Evolutionary conservation across 768 basidiomycete species (phyloP), one percentile per base, ranked within the genome.

Genomic region (Lactarius pseudohatsudake): DNA sequence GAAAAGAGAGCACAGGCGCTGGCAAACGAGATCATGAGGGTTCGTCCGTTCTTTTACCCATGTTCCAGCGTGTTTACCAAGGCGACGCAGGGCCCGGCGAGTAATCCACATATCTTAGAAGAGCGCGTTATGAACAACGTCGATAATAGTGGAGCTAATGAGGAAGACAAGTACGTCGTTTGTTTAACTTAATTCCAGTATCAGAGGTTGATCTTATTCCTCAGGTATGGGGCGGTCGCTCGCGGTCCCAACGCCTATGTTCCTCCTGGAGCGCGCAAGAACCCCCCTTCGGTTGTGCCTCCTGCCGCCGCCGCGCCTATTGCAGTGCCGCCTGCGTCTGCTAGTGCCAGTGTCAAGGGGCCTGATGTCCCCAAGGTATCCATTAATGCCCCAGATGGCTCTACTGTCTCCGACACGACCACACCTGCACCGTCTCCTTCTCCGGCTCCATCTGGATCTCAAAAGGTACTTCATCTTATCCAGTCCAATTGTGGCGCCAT

Each of bases 181-280:
- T 45, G 40, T 28, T 28, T 8, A 74, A 28, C 57, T 28, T 28
- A 54, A 20, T 40, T 67, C 45, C 69, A 59, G 54, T 67, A 59
- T 61, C 26, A 13, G 50, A 4, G 26, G 22, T 53, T 59, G 66
- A 67, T 76, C 66, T 75, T 57, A 66, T 54, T 64, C 50, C 58
- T 62, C 74, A 97, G 95, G 77, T 98, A 94, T 75, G 91, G 92
- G 64, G 95, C 94, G 32, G 97, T 98, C 36, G 88, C 91, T 59
- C 90, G 97, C 64, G 84, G 88, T 38, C 82, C 89, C 20, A 91
- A 90, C 72, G 96, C 96, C 30, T 99, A 99, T 75, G 86, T 98
- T 45, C 97, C 97, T 56, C 96, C 96, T 2, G 93, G 89, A 67
- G 94, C 95, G 43, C 85, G 96, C 64, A 86, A 83, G 75, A 65